These are phyloP conservation scores for Pseudogymnoascus sp. DNA, from an alignment of 2,329 filamentous ascomycete species.

Conservation along the genomic window DNA sequence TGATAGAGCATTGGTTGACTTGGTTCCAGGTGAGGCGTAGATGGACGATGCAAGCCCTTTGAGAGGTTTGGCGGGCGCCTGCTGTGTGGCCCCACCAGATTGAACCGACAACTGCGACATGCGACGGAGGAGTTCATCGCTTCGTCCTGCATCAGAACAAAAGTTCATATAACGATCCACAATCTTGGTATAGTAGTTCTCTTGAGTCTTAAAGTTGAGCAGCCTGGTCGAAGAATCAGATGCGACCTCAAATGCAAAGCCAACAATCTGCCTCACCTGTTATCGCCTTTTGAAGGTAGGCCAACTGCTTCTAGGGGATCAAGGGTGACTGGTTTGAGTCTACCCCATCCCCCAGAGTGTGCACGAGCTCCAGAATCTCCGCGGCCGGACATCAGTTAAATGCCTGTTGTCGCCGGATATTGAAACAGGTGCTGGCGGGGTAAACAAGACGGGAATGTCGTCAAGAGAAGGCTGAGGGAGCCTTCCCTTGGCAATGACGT, in stretches of 20 bases:
- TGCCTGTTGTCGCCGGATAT: conserved; percentile 1
- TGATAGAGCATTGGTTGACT: conserved; percentile 11
- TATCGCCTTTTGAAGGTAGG: conserved; percentile 85
- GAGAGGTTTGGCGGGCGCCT: not conserved
- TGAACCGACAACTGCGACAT: conserved; percentile 56
- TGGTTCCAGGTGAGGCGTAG: not conserved
- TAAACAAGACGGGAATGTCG: conserved; percentile 5
- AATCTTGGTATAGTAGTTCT: conserved; percentile 80
- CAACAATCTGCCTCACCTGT: conserved; percentile 47
- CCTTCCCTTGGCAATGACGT: not conserved
- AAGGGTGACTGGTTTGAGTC: conserved; percentile 64
- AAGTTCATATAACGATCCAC: conserved; percentile 84
- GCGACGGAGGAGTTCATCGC: conserved; percentile 65
- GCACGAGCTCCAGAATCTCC: conserved; percentile 15
- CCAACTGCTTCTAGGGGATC: conserved; percentile 78
- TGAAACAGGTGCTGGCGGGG: not conserved
- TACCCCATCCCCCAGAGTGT: conserved; percentile 54
- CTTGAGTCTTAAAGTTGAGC: conserved; percentile 69
- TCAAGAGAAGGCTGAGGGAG: not conserved
- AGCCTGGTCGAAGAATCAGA: conserved; percentile 41
- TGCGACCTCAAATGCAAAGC: conserved; percentile 3
- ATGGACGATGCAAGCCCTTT: conserved; percentile 11
- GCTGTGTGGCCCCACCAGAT: not conserved
- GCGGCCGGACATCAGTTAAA: conserved; percentile 8
- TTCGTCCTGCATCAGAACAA: conserved; percentile 65